Base-by-base conservation (phyloP, 2,329 filamentous ascomycete genomes). In the Exophiala aquamarina region DNA sequence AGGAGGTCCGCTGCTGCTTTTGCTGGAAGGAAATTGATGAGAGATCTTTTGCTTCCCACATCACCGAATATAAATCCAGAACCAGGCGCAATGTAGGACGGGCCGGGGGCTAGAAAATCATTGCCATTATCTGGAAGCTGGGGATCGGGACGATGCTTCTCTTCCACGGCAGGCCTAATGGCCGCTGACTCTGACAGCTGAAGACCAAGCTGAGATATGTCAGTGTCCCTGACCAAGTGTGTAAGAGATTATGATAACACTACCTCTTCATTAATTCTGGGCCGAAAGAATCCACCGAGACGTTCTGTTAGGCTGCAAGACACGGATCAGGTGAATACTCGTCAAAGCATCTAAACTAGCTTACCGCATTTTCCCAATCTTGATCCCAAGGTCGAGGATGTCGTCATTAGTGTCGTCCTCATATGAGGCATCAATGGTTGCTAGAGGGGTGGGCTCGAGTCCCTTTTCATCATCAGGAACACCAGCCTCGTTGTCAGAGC, bases 201-300 rank as follows among this genome's bases (percentile, higher is more conserved):
- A 26, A 26, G 6, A 26, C 35, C 35, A 19, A 17, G 36, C 28
- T 19, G 48, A n/a, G 33, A 19, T 47, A 39, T 15, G 45, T 55
- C 26, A 61, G 56, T 38, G 28, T 7, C 14, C 26, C 41, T 52
- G 21, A 10, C n/a, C n/a, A 28, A n/a, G 5, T 20, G 19, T 19
- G 38, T 47, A n/a, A 34, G 6, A 34, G 14, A 37, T 18, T 47
- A 44, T 49, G 45, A 49, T 29, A 39, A 15, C 61, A 70, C 54
- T 70, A 87, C 81, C 72, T 89, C 86, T 64, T 89, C 82, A 3
- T 79, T 76, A 47, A 90, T 76, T 57, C 82, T 81, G 2, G 86
- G 86, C 36, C 86, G 74, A 34, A 86, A 83, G 56, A 87, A 78
- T 1, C 86, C 86, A 13, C 87, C 87, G 54, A 90, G 81, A 29